Conservation (phyloP, 192 early-diverging fungal species). For the Blastocladiella britannica region DNA sequence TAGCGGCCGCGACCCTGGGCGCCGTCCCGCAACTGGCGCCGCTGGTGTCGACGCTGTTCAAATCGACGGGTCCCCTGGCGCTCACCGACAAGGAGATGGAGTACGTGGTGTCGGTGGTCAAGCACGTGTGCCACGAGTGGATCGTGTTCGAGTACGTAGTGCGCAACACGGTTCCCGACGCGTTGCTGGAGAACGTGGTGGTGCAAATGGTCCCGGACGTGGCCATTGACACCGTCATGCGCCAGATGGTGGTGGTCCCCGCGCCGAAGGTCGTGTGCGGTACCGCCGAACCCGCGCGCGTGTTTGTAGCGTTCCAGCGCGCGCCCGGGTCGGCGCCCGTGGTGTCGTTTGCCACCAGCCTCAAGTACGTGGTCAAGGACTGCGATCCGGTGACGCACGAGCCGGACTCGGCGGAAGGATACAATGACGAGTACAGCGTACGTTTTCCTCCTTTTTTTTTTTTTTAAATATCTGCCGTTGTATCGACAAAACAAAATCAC, state of each 20-base stretch:
- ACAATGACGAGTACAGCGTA: constrained; percentile 79
- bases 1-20: constrained; percentile 56
- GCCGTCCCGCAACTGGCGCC: constrained; percentile 61
- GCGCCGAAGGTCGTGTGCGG: constrained; percentile 54
- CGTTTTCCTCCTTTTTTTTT: background rate
- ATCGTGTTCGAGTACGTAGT: constrained; percentile 93
- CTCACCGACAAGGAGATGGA: constrained; percentile 90
- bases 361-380: constrained; percentile 83
- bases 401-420: constrained; percentile 71
- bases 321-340: constrained; percentile 22
- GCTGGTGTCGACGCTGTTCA: constrained; percentile 74
- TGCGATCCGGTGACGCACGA: constrained; percentile 86
- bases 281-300: constrained; percentile 44
- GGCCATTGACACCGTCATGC: constrained; percentile 30
- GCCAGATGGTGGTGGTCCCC: constrained; percentile 48
- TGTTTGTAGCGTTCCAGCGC: constrained; percentile 73
- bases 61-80: constrained; percentile 44
- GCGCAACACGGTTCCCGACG: constrained; percentile 85
- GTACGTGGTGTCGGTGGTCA: constrained; percentile 76
- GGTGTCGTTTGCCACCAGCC: constrained; percentile 53
- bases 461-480: background rate
- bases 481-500: constrained; percentile 1
- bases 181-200: constrained; percentile 70
- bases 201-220: constrained; percentile 55
- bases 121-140: constrained; percentile 78